Evolutionary conservation across 371 early-diverging fungal genomes (phyloP).

Genomic region (Mortierella sp.): DNA sequence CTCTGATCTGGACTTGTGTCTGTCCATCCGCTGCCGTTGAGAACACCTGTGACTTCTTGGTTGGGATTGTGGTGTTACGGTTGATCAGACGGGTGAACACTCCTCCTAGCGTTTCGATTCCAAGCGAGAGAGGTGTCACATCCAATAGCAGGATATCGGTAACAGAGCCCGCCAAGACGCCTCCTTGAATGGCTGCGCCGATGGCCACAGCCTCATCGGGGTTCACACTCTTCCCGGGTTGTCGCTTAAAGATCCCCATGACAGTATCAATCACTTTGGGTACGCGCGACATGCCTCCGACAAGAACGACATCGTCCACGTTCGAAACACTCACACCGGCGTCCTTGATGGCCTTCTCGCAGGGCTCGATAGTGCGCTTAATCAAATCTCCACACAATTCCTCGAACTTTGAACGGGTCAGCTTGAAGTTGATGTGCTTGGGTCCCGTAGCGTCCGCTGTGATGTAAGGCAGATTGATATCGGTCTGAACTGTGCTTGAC

Average conservation of each 20-base stretch:
- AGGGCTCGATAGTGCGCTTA: slow-evolving; percentile 92
- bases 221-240: slow-evolving; percentile 95
- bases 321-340: slow-evolving; percentile 85
- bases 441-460: slow-evolving; percentile 93
- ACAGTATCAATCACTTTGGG: slow-evolving; percentile 97
- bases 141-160: slow-evolving; percentile 96
- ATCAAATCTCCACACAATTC: slow-evolving; percentile 83
- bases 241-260: slow-evolving; percentile 88
- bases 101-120: slow-evolving; percentile 97
- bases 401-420: slow-evolving; percentile 95
- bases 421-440: slow-evolving; percentile 94
- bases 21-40: slow-evolving; percentile 99
- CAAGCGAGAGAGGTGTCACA: slow-evolving; percentile 98
- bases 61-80: slow-evolving; percentile 99
- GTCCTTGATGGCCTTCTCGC: slow-evolving; percentile 97
- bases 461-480: slow-evolving; percentile 97
- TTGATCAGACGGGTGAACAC: slow-evolving; percentile 98
- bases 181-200: slow-evolving; percentile 99
- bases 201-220: slow-evolving; percentile 99
- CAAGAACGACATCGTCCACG: slow-evolving; percentile 97
- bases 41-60: slow-evolving; percentile 99
- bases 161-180: slow-evolving; percentile 96
- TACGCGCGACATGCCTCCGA: slow-evolving; percentile 99
- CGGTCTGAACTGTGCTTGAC: slow-evolving; percentile 91
- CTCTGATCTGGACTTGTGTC: slow-evolving; percentile 96